Conservation (phyloP, 495 filamentous ascomycete genomes). For the Staphylotrichum tortipilum region DNA sequence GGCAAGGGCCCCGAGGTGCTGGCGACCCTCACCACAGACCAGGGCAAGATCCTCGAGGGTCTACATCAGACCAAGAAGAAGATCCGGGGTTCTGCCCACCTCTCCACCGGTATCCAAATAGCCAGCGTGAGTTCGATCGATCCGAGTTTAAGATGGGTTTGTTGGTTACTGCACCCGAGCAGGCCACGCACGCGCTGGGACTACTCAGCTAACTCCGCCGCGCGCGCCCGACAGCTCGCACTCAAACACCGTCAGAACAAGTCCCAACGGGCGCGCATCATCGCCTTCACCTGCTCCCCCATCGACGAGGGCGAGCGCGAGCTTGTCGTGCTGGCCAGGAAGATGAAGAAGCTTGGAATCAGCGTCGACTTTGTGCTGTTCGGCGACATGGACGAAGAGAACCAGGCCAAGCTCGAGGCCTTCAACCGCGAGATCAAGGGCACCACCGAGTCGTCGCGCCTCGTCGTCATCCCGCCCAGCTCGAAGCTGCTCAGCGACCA, state of each 20-base stretch:
- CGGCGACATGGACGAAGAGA: constrained; percentile 84
- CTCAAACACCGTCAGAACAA: constrained; percentile 98
- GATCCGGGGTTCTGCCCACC: constrained; percentile 76
- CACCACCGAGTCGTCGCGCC: constrained; percentile 69
- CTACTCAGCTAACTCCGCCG: no score
- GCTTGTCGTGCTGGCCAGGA: constrained; percentile 82
- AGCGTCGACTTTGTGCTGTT: constrained; percentile 91
- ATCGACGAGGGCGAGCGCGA: constrained; percentile 82
- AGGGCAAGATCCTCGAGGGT: constrained; percentile 88
- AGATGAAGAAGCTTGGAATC: constrained; percentile 96
- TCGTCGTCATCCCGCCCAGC: constrained; percentile 85
- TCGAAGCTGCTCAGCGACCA: constrained; percentile 85
- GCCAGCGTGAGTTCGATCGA: constrained; percentile 60
- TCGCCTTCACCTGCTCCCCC: constrained; percentile 90
- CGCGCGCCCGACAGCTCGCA: constrained; percentile 72
- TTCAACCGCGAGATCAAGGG: constrained; percentile 90
- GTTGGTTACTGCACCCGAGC: no score
- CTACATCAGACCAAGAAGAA: constrained; percentile 94
- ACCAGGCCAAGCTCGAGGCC: constrained; percentile 74
- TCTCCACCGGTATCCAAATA: constrained; percentile 88
- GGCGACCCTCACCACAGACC: constrained; percentile 88
- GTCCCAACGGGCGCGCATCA: constrained; percentile 85
- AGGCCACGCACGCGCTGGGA: no score
- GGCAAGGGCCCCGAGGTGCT: constrained; percentile 94
- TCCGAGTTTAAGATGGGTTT: no score